Conservation (phyloP, 1,139 yeast species). For the Yamadazyma atlantica region DNA sequence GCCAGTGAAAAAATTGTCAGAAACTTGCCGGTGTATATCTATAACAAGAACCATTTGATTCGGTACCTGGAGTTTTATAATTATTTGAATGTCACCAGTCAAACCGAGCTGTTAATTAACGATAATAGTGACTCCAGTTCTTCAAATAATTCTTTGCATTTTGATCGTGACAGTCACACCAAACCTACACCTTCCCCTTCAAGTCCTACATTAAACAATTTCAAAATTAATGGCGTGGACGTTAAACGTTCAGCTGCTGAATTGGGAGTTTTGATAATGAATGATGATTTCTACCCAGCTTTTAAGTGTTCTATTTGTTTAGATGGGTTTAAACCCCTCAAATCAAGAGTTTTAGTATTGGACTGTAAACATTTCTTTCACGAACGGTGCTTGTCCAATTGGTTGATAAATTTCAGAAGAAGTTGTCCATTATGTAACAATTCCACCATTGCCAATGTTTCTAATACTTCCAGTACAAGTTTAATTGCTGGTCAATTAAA, state of each 20-base stretch:
- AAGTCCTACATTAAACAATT: conserved; percentile 19
- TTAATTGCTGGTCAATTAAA: conserved; percentile 23
- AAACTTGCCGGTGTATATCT: conserved; percentile 40
- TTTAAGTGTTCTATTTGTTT: conserved; percentile 49
- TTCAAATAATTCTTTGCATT: conserved; percentile 4
- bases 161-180: background rate
- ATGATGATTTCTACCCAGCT: conserved; percentile 39
- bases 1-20: conserved; percentile 36
- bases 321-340: conserved; percentile 38
- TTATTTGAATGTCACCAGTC: conserved; percentile 28
- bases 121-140: conserved; percentile 8
- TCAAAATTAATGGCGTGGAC: conserved; percentile 34
- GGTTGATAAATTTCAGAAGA: conserved; percentile 46
- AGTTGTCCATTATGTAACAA: conserved; percentile 48
- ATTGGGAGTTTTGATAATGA: conserved; percentile 29
- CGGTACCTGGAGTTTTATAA: conserved; percentile 24
- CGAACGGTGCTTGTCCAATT: conserved; percentile 44
- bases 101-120: conserved; percentile 15
- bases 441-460: conserved; percentile 13
- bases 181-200: conserved; percentile 23
- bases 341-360: conserved; percentile 40
- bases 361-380: conserved; percentile 47
- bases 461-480: conserved; percentile 6
- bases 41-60: conserved; percentile 37
- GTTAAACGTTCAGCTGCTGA: conserved; percentile 20